phyloP scores from a whole-genome alignment of 345 rosid genomes.

The Noccaea caerulescens region DNA sequence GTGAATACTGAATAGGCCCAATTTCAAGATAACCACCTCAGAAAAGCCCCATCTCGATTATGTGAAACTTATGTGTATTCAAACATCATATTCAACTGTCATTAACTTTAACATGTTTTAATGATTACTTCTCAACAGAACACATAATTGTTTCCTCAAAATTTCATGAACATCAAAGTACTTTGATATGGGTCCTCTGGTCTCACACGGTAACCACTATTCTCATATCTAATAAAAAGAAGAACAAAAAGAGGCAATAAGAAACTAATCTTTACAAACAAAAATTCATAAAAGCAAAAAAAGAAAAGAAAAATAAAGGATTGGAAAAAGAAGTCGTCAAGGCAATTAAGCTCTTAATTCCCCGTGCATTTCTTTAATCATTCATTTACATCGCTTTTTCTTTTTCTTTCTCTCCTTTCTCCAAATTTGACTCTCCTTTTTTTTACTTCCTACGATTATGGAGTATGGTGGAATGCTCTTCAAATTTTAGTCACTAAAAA shows the following conservation, averaged over 20 bases:
- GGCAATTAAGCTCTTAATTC: conserved; percentile 45
- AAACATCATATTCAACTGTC: background rate
- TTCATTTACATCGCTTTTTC: conserved; percentile 31
- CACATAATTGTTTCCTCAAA: conserved; percentile 5
- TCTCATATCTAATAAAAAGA: conserved; percentile 25
- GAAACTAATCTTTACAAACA: conserved; percentile 2
- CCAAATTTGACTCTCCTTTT: background rate
- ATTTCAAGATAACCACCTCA: background rate
- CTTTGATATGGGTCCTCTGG: conserved; percentile 21
- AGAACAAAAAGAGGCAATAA: background rate
- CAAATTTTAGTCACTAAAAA: background rate
- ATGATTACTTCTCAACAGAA: conserved; percentile 3
- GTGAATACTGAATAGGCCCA: background rate
- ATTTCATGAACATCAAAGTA: background rate
- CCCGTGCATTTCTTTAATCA: conserved; percentile 47
- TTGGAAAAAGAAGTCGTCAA: conserved; percentile 41
- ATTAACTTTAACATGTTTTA: background rate
- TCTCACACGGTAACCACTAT: conserved; percentile 40
- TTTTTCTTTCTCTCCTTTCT: conserved; percentile 12
- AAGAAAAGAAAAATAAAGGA: background rate
- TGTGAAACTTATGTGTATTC: background rate
- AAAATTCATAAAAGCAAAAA: conserved; percentile 5
- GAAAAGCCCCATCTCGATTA: conserved; percentile 10
- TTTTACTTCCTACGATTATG: no score
- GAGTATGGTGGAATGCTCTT: background rate